Percentiles rank a stretch among this genome's conserved stretches.
Conservation (phyloP, 495 filamentous ascomycete species). For the Podospora didyma region DNA sequence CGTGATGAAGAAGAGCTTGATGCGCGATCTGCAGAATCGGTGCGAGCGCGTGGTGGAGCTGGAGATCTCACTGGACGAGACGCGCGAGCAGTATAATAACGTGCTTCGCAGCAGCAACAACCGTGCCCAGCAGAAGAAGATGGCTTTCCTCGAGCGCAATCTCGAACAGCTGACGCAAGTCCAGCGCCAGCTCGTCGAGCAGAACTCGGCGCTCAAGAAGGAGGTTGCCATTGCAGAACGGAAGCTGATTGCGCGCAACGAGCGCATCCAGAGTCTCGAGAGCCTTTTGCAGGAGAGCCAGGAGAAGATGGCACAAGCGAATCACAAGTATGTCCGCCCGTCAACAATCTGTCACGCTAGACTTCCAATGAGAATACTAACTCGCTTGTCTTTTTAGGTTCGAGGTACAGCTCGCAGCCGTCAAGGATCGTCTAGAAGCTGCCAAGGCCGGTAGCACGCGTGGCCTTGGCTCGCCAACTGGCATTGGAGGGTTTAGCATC, state of each 20-base stretch:
- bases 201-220: conserved; percentile 95
- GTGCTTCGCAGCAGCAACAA: conserved; percentile 94
- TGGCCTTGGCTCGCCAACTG: conserved; percentile 62
- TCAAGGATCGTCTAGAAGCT: conserved; percentile 95
- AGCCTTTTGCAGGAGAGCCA: conserved; percentile 90
- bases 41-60: conserved; percentile 97
- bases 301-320: conserved; percentile 92
- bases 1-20: conserved; percentile 98
- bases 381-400: conserved; percentile 55
- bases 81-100: conserved; percentile 97
- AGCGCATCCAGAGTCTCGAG: conserved; percentile 91
- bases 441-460: conserved; percentile 87
- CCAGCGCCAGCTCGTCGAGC: conserved; percentile 94
- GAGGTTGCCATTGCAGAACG: conserved; percentile 98
- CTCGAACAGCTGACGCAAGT: conserved; percentile 96
- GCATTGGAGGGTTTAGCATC: conserved; percentile 68
- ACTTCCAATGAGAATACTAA: too few relatives aligned
- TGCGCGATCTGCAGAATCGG: conserved; percentile 96
- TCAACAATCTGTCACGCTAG: too few relatives aligned
- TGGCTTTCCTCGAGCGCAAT: conserved; percentile 98
- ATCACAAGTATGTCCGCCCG: conserved; percentile 73
- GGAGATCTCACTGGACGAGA: conserved; percentile 94
- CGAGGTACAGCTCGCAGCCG: conserved; percentile 91
- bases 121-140: conserved; percentile 98
- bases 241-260: conserved; percentile 92